A percentile compares a stretch with the other conserved stretches of the same genome.
phyloP scores from a whole-genome alignment of 352 stramenopile genomes.

The Globisporangium ultimum region DNA sequence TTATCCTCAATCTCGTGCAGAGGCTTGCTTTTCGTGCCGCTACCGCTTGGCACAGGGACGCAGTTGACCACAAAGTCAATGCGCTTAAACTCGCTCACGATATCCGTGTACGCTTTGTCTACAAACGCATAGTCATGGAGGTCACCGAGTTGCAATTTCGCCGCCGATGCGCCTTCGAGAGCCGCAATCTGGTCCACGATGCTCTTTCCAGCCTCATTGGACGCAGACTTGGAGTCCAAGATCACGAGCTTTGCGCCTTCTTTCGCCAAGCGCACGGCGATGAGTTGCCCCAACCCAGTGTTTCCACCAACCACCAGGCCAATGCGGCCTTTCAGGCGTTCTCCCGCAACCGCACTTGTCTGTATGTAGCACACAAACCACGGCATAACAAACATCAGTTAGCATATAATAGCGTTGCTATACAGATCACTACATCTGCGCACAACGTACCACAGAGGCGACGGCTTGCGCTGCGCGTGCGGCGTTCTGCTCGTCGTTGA shows the following conservation, averaged over 20 bases:
- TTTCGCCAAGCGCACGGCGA: conserved; percentile 55
- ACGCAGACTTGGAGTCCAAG: conserved; percentile 28
- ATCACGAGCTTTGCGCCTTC: conserved; percentile 58
- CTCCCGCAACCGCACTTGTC: conserved; percentile 51
- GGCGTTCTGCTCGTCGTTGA: conserved; percentile 63
- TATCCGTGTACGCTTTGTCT: conserved; percentile 32
- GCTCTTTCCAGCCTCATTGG: conserved; percentile 23
- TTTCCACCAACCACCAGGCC: conserved; percentile 64
- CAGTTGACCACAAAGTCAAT: conserved; percentile 80
- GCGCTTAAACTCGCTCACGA: conserved; percentile 46
- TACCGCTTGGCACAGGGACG: conserved; percentile 28
- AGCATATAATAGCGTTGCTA: conserved; percentile 3
- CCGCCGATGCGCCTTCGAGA: conserved; percentile 14
- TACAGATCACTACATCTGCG: background rate
- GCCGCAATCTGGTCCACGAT: conserved; percentile 39
- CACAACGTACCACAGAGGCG: conserved; percentile 48
- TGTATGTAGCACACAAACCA: conserved; percentile 12
- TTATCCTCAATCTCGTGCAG: conserved; percentile 41
- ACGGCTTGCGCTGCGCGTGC: conserved; percentile 44
- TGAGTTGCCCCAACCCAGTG: conserved; percentile 54
- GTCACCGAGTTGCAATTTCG: conserved; percentile 41
- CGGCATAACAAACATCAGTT: background rate
- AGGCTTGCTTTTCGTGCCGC: conserved; percentile 26
- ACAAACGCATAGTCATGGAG: conserved; percentile 52
- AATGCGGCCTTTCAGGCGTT: conserved; percentile 50